Base-by-base conservation (phyloP, 2,329 filamentous ascomycete species). In the Anthostomella pinea region DNA sequence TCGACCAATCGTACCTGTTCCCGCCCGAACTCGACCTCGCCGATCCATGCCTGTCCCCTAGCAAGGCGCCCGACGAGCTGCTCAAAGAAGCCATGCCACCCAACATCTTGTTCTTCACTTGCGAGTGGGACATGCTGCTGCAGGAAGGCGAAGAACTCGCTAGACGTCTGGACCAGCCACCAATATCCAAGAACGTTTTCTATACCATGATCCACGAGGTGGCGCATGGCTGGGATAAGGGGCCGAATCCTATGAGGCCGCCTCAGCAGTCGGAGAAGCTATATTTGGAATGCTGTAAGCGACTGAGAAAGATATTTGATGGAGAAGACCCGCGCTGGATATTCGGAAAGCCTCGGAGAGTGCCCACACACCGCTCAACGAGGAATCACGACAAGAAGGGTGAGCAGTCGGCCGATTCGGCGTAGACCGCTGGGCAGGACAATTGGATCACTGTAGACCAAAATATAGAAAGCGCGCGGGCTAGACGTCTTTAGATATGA, bases 211-310 rank as follows among this genome's bases (percentile, higher is more conserved):
- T 84, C 2, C 62, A 67, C 3, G 75, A 68, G 3, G 79, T 80
- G 15, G 69, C 72, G 18, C 81, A 84, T 53, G 80, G 72, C 0
- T 85, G 81, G 72, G 81, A 85, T 51, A 85, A 84, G 60, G 73
- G 73, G 18, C 78, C 79, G 1, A 82, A 81, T 51, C 79, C 77
- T 4, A 55, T 77, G 16, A 69, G 67, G 36, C 70, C 70, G 21
- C 70, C 70, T 3, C 63, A 65, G 1, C 69, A 70, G 16, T 69
- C 74, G n/a, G 62, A 72, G 47, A 63, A 68, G 35, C 62, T 79
- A 40, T 82, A 82, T 51, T 48, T 63, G 24, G 65, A 72, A 44
- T 78, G 75, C 30, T 77, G 75, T 42, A 63, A 58, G 44, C 65
- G 70, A 55, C 51, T 81, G 51, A 66, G 61, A 48, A 60, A 64